Base-by-base conservation (phyloP, 2,329 filamentous ascomycete genomes). In the Colletotrichum trifolii region DNA sequence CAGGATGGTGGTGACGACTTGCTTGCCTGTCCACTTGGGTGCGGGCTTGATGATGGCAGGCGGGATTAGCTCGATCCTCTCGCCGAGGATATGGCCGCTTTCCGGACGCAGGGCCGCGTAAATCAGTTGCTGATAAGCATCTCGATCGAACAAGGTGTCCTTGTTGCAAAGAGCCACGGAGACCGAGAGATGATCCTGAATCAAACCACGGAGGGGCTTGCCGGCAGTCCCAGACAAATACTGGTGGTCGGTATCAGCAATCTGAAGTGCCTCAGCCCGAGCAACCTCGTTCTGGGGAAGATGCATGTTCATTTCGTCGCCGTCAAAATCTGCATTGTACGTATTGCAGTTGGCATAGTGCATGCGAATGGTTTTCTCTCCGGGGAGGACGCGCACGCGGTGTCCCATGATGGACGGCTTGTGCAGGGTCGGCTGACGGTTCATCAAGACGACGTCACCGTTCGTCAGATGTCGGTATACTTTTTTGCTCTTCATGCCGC, bases 291-390 rank as follows among this genome's bases (percentile, higher is more conserved):
- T 98, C 72, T 99, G 96, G 1, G 96, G 96, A 74, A 99, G 98
- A 79, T 99, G 96, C 94, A 99, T 96, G 77, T 99, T 99, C 96
- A 99, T 99, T 78, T 99, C 96, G 75, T 99, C 96, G 77, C 96
- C 96, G 74, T 99, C 96, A 74, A 99, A 99, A 84, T 99, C 96
- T 38, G 96, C 96, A 72, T 99, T 99, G 84, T 99, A 99, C 0
- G 96, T 97, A 74, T 99, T 99, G 78, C 96, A 98, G 77, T 99
- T 99, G 72, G 96, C 95, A 79, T 99, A 99, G 82, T 99, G 96
- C 95, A 99, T 98, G 70, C 96, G 94, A 75, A 99, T 94, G 0
- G 96, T 98, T 80, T 97, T 97, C 77, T 99, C 96, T 40, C 94
- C 94, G 0, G 93, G 92, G 15, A 99, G 81, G 6, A 99, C 95